Evolutionary conservation across 176 grass and related monocot genomes (phyloP).

Genomic region (Oryza glaberrima): DNA sequence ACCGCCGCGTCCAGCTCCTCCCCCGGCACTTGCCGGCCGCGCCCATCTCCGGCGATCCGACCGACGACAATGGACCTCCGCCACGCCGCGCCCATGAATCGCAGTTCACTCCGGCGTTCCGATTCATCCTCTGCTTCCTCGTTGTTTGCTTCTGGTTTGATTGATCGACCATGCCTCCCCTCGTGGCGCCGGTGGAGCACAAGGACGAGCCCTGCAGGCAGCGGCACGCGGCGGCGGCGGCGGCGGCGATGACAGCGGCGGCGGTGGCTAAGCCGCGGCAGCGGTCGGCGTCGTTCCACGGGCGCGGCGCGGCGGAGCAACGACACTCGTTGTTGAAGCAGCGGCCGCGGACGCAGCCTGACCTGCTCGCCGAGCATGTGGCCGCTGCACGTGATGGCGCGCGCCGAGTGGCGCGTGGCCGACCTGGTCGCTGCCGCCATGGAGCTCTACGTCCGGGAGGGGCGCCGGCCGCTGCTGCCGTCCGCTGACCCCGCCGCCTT

Average conservation of each 20-base stretch:
- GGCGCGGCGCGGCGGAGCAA: constrained; percentile 22
- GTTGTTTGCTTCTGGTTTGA: too few species aligned
- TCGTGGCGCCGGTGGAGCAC: neutral
- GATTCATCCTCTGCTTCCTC: too few species aligned
- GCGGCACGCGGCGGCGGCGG: neutral
- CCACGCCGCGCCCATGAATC: neutral
- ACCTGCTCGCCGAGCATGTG: constrained; percentile 64
- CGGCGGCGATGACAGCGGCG: too few species aligned
- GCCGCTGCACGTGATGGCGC: constrained; percentile 76
- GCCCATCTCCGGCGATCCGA: too few species aligned
- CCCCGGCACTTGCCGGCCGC: too few species aligned
- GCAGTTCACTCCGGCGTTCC: neutral
- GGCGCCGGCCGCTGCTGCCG: constrained; percentile 53
- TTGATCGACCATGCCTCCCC: neutral
- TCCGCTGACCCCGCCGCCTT: constrained; percentile 46
- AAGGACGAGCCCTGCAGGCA: neutral
- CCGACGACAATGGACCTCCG: too few species aligned
- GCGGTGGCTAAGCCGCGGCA: neutral
- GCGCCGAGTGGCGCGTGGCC: constrained; percentile 67
- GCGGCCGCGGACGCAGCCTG: constrained; percentile 57
- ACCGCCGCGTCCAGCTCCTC: too few species aligned
- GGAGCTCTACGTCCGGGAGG: constrained; percentile 65
- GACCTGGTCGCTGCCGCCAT: constrained; percentile 55
- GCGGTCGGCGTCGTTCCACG: constrained; percentile 60
- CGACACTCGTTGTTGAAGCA: constrained; percentile 22